Evolutionary conservation across 495 filamentous ascomycete species (phyloP).

Genomic region (Daldinia concentrica): DNA sequence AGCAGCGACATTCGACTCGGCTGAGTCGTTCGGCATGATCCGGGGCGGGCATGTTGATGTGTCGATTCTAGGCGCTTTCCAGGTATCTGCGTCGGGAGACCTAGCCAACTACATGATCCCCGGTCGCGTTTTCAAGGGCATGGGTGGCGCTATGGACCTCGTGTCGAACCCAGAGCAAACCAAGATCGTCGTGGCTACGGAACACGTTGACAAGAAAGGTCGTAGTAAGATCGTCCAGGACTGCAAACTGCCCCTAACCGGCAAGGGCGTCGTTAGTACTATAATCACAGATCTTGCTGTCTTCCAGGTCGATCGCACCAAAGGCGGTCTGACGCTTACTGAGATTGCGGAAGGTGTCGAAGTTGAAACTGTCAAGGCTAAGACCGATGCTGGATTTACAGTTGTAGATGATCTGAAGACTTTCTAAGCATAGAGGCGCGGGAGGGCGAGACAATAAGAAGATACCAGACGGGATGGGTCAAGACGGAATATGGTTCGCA

Average conservation of each 20-base stretch:
- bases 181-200: slow-evolving; percentile 69
- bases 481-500: neutral
- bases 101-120: slow-evolving; percentile 73
- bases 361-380: slow-evolving; percentile 62
- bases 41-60: slow-evolving; percentile 68
- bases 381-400: slow-evolving; percentile 64
- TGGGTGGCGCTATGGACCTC: slow-evolving; percentile 72
- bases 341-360: slow-evolving; percentile 65
- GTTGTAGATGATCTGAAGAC: slow-evolving; percentile 58
- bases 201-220: slow-evolving; percentile 70
- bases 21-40: slow-evolving; percentile 71
- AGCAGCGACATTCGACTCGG: slow-evolving; percentile 65
- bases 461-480: neutral
- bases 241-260: slow-evolving; percentile 66
- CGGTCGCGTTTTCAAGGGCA: slow-evolving; percentile 70
- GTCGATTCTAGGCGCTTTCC: slow-evolving; percentile 67
- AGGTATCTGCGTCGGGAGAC: slow-evolving; percentile 66
- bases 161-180: slow-evolving; percentile 67
- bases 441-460: neutral
- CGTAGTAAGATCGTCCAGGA: slow-evolving; percentile 66
- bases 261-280: slow-evolving; percentile 61
- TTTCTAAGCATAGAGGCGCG: slow-evolving; percentile 51
- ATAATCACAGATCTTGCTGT: slow-evolving; percentile 68
- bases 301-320: slow-evolving; percentile 64
- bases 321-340: slow-evolving; percentile 61